These are phyloP conservation scores for Kondoa subrosea DNA, from an alignment of 768 basidiomycete species.

Conservation along the genomic window DNA sequence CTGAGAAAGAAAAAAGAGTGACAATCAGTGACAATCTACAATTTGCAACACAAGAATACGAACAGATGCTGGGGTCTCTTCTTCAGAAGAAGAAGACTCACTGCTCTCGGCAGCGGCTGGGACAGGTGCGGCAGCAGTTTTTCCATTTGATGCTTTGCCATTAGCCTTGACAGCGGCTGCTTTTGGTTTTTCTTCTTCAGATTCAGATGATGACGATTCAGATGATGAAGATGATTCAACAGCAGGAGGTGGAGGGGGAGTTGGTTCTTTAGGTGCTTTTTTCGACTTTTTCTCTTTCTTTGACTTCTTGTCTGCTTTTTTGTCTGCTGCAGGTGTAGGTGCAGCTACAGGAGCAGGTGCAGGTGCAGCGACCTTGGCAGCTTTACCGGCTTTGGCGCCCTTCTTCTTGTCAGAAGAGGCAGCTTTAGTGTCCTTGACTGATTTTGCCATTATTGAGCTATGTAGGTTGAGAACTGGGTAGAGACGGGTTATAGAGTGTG, in stretches of 20 bases:
- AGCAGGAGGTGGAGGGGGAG: slow-evolving; percentile 6
- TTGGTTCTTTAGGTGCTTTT: not conserved
- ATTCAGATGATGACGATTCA: slow-evolving; percentile 15
- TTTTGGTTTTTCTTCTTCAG: slow-evolving; percentile 13
- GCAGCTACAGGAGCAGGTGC: not conserved
- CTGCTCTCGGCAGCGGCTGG: not conserved
- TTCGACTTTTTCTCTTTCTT: slow-evolving; percentile 7
- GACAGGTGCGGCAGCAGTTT: not conserved
- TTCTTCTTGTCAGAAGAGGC: not conserved
- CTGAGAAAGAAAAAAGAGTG: not conserved
- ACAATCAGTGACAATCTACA: not conserved
- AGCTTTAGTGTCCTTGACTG: not conserved
- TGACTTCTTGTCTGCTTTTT: not conserved
- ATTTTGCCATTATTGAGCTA: not conserved
- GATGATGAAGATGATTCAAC: slow-evolving; percentile 6
- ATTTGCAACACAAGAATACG: not conserved
- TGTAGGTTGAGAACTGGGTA: too few relatives aligned
- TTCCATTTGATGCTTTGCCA: slow-evolving; percentile 3
- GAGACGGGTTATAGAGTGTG: too few relatives aligned
- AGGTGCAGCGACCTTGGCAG: not conserved
- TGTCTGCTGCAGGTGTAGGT: not conserved
- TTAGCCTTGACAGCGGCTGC: slow-evolving; percentile 7
- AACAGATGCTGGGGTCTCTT: not conserved
- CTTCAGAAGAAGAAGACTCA: slow-evolving; percentile 1
- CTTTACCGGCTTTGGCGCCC: not conserved